phyloP scores from a whole-genome alignment of 139 green algal genomes.

The Chlamydomonas schloesseri region DNA sequence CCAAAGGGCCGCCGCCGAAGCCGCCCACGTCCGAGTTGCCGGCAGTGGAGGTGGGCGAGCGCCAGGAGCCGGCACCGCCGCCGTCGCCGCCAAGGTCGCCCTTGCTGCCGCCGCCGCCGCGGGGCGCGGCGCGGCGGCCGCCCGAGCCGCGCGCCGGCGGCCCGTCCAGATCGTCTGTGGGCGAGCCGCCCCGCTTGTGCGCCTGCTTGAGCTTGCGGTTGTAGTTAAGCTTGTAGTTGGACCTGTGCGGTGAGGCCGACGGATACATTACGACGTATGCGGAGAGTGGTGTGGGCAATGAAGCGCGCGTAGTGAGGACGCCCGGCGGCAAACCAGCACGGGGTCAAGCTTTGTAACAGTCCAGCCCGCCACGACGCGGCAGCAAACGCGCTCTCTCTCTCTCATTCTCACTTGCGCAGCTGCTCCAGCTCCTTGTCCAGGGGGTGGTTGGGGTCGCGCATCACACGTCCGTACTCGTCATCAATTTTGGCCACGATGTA shows the following conservation, averaged over 20 bases:
- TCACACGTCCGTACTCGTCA: conserved; percentile 25
- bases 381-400: no score
- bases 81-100: neutral
- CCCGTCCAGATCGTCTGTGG: no score
- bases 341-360: no score
- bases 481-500: conserved; percentile 27
- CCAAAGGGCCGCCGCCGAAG: neutral
- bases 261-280: no score
- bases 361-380: no score
- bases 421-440: conserved; percentile 43
- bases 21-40: neutral
- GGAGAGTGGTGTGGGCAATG: no score
- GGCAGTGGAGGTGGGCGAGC: neutral
- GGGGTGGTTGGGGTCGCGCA: conserved; percentile 38
- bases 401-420: conserved; percentile 44
- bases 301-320: no score
- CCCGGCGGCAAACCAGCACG: no score
- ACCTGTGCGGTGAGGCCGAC: conserved; percentile 19
- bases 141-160: neutral
- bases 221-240: conserved; percentile 46
- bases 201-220: conserved; percentile 40
- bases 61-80: neutral
- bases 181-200: neutral
- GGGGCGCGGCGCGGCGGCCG: neutral
- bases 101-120: neutral